A percentile compares a stretch with the other conserved stretches of the same genome.
phyloP scores from a whole-genome alignment of 306 rosid genomes.

The Sindora glabra region DNA sequence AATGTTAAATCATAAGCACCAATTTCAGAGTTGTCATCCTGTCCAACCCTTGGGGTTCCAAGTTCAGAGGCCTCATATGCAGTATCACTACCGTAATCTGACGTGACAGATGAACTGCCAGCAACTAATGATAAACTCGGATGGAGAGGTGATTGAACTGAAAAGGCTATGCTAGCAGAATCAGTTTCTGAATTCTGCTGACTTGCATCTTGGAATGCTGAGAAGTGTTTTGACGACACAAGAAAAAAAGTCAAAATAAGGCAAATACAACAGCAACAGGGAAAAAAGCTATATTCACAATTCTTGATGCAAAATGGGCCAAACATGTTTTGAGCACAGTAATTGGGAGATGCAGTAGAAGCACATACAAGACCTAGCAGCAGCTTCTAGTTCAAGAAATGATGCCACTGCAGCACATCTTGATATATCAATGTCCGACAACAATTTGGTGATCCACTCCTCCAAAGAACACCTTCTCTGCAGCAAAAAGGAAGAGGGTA shows the following conservation, averaged over 20 bases:
- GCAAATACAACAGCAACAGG: constrained; percentile 14
- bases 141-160: constrained; percentile 48
- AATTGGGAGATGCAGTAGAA: constrained; percentile 22
- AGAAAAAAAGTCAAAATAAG: constrained; percentile 17
- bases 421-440: constrained; percentile 85
- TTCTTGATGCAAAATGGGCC: not conserved
- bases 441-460: constrained; percentile 83
- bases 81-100: constrained; percentile 95
- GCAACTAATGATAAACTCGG: constrained; percentile 56
- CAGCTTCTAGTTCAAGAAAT: constrained; percentile 92
- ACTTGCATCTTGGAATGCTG: constrained; percentile 85
- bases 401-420: constrained; percentile 91
- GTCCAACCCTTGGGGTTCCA: constrained; percentile 73
- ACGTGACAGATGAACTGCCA: constrained; percentile 74
- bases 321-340: constrained; percentile 15
- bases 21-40: constrained; percentile 69
- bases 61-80: constrained; percentile 82
- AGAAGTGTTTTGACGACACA: constrained; percentile 24
- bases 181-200: constrained; percentile 48
- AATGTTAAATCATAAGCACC: constrained; percentile 73
- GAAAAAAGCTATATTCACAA: not conserved
- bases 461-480: constrained; percentile 98
- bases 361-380: constrained; percentile 94
- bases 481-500: constrained; percentile 36
- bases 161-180: constrained; percentile 36